phyloP scores from a whole-genome alignment of 768 basidiomycete species.

The Lyophyllum semitale region DNA sequence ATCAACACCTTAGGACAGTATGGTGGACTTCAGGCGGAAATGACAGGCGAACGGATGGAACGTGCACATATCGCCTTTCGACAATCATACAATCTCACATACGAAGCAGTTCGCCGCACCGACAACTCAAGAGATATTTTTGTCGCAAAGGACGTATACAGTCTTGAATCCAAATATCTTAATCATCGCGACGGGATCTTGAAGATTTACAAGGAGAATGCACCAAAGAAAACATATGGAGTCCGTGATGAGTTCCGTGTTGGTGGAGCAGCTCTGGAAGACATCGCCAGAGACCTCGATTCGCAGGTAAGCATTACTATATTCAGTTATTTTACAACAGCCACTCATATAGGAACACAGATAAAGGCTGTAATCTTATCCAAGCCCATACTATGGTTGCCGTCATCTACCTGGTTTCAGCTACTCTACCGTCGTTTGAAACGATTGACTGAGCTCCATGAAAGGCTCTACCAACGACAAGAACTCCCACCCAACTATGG shows the following conservation, averaged over 20 bases:
- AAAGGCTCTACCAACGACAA: neutral
- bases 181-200: neutral
- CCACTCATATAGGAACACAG: too few relatives aligned
- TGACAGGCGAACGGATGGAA: neutral
- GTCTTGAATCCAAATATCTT: neutral
- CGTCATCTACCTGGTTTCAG: conserved; percentile 12
- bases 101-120: conserved; percentile 11
- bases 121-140: conserved; percentile 16
- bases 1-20: conserved; percentile 15
- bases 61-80: conserved; percentile 13
- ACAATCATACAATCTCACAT: conserved; percentile 15
- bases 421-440: conserved; percentile 4
- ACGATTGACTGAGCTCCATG: neutral
- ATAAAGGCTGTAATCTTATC: neutral
- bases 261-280: conserved; percentile 4
- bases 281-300: neutral
- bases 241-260: conserved; percentile 18
- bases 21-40: conserved; percentile 21
- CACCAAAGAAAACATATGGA: conserved; percentile 7
- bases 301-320: conserved; percentile 1
- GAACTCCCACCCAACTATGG: conserved; percentile 12
- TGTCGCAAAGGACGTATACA: conserved; percentile 11
- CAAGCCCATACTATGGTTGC: conserved; percentile 13
- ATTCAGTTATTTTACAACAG: neutral
- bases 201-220: neutral